Percentiles rank a stretch among this genome's conserved stretches.
phyloP scores from a whole-genome alignment of 2,329 filamentous ascomycete genomes.

The Neofusicoccum cordaticola region DNA sequence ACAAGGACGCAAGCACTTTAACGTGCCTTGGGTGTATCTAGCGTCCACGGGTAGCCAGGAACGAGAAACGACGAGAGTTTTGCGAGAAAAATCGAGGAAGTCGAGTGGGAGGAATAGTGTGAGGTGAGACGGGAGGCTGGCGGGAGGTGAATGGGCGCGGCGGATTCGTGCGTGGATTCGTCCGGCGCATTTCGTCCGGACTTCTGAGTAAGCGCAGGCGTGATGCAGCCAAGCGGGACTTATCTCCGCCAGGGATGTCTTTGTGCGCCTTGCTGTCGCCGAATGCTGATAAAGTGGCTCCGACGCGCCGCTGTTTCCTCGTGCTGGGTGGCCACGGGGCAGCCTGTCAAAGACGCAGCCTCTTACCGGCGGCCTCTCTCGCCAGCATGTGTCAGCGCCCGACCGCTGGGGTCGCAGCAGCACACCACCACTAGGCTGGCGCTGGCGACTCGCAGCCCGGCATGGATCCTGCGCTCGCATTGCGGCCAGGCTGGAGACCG shows the following conservation, averaged over 20 bases:
- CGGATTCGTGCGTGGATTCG: not conserved
- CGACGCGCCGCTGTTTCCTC: not conserved
- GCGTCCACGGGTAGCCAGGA: not conserved
- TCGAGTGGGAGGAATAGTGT: not conserved
- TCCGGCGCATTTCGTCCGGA: not conserved
- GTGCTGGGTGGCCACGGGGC: not conserved
- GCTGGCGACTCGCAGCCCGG: not conserved
- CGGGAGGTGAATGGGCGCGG: not conserved
- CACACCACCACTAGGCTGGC: not conserved
- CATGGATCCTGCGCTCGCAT: not conserved
- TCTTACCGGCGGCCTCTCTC: not conserved
- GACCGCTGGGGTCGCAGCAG: not conserved
- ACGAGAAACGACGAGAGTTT: not conserved
- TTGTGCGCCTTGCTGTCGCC: too few species aligned
- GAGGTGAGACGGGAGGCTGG: not conserved
- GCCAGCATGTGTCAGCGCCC: not conserved
- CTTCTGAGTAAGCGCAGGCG: not conserved
- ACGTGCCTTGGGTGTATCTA: not conserved
- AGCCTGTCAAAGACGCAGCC: not conserved
- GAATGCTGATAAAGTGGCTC: too few species aligned
- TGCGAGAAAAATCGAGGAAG: not conserved
- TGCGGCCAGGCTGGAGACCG: not conserved
- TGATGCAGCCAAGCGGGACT: too few species aligned
- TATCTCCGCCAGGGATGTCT: not conserved
- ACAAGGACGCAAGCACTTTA: not conserved